Evolutionary conservation across 2,329 filamentous ascomycete species (phyloP).

Genomic region (Diaporthe amygdali): DNA sequence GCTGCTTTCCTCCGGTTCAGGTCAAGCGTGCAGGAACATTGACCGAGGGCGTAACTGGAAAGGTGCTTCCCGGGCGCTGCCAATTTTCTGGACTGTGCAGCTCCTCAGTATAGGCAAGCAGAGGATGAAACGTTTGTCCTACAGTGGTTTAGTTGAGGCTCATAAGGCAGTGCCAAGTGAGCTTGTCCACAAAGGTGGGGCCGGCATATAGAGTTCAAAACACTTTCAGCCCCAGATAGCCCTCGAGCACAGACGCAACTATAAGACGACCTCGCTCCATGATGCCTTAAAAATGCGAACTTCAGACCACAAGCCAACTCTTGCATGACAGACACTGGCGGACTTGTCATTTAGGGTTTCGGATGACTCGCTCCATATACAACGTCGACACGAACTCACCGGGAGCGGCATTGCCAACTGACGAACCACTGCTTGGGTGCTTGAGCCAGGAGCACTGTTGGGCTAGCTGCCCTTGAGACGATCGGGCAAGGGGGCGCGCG

Average conservation of each 20-base stretch:
- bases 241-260: conserved; percentile 3
- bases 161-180: conserved; percentile 5
- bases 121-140: conserved; percentile 8
- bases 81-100: not conserved
- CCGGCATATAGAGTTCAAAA: conserved; percentile 18
- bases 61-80: not conserved
- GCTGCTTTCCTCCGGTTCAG: not conserved
- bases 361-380: conserved; percentile 3
- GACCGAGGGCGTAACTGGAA: not conserved
- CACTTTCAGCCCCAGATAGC: conserved; percentile 7
- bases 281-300: not conserved
- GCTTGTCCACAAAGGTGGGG: not conserved
- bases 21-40: not conserved
- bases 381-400: not conserved
- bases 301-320: not conserved
- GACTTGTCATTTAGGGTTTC: conserved; percentile 8
- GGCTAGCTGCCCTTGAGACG: not conserved
- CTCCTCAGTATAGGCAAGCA: not conserved
- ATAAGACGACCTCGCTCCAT: not conserved
- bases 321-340: not conserved
- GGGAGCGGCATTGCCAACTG: not conserved
- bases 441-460: not conserved
- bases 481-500: not conserved
- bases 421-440: not conserved
- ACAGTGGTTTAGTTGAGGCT: not conserved